These are phyloP conservation scores for Candida sp. DNA, from an alignment of 1,139 yeast species.

Conservation along the genomic window DNA sequence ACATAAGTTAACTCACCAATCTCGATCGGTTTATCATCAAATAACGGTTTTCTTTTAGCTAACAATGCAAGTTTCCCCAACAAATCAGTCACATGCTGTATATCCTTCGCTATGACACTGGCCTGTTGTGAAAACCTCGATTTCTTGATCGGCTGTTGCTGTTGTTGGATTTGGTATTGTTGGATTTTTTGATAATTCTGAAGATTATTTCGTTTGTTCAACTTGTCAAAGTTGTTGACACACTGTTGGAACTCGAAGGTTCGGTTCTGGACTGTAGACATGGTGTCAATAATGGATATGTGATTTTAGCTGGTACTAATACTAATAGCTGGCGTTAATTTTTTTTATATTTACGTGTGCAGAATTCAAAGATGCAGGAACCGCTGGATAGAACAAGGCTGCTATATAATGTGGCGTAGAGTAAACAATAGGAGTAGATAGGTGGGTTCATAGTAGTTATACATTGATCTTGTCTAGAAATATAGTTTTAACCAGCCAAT, in stretches of 20 bases:
- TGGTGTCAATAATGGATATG: slow-evolving; percentile 3
- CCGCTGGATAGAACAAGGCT: not conserved
- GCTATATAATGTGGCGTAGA: too few relatives aligned
- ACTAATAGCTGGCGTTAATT: not conserved
- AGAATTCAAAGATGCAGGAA: not conserved
- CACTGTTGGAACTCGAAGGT: slow-evolving; percentile 87
- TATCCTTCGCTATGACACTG: slow-evolving; percentile 81
- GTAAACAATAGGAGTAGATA: too few relatives aligned
- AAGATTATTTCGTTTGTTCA: slow-evolving; percentile 29
- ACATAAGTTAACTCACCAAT: slow-evolving; percentile 90
- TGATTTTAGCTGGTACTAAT: too few relatives aligned
- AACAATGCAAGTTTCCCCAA: slow-evolving; percentile 76
- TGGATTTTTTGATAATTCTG: slow-evolving; percentile 4
- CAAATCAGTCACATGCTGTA: slow-evolving; percentile 82
- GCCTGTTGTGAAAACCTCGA: slow-evolving; percentile 83
- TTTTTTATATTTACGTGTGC: not conserved
- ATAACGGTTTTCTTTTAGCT: slow-evolving; percentile 89
- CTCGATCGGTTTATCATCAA: slow-evolving; percentile 93
- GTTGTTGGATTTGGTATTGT: slow-evolving; percentile 4
- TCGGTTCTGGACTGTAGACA: slow-evolving; percentile 61
- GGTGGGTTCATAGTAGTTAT: too few relatives aligned
- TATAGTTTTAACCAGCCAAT: too few relatives aligned
- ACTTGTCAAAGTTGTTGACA: slow-evolving; percentile 64
- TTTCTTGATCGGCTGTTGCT: slow-evolving; percentile 24
- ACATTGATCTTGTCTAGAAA: too few relatives aligned